Evolutionary conservation across 192 early-diverging fungal species (phyloP).

Genomic region (Coemansia sp.): DNA sequence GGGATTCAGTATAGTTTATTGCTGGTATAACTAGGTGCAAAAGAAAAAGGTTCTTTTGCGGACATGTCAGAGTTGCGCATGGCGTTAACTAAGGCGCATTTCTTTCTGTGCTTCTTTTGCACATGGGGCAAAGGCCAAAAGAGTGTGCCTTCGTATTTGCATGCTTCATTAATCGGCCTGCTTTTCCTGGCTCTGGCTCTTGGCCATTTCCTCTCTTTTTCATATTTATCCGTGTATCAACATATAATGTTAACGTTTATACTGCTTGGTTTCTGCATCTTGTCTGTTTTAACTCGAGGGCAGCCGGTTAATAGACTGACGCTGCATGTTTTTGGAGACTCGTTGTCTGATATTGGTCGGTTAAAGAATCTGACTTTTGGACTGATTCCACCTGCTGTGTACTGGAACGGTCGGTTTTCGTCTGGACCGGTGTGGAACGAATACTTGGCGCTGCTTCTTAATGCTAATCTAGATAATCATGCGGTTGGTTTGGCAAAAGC

Average conservation of each 20-base stretch:
- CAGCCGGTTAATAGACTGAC: constrained; percentile 9
- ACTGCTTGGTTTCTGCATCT: neutral
- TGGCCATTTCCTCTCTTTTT: neutral
- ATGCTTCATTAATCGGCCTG: neutral
- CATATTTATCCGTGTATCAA: neutral
- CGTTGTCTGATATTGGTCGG: constrained; percentile 39
- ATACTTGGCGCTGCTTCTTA: constrained; percentile 17
- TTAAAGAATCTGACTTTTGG: constrained; percentile 25
- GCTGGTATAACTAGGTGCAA: neutral
- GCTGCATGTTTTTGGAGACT: constrained; percentile 46
- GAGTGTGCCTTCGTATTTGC: neutral
- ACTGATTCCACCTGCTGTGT: constrained; percentile 22
- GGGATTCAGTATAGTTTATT: neutral
- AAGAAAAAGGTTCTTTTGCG: neutral
- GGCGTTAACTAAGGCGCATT: neutral
- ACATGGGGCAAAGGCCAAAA: neutral
- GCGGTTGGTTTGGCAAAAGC: constrained; percentile 35
- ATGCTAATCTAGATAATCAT: constrained; percentile 13
- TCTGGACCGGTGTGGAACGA: constrained; percentile 46
- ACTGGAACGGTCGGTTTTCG: constrained; percentile 47
- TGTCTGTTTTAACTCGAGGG: neutral
- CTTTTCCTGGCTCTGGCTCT: neutral
- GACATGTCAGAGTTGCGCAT: neutral
- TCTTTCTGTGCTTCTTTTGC: neutral
- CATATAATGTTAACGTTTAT: neutral